These are phyloP conservation scores for Drechslerella coelobrocha DNA, from an alignment of 2,329 filamentous ascomycete species.

Conservation along the genomic window DNA sequence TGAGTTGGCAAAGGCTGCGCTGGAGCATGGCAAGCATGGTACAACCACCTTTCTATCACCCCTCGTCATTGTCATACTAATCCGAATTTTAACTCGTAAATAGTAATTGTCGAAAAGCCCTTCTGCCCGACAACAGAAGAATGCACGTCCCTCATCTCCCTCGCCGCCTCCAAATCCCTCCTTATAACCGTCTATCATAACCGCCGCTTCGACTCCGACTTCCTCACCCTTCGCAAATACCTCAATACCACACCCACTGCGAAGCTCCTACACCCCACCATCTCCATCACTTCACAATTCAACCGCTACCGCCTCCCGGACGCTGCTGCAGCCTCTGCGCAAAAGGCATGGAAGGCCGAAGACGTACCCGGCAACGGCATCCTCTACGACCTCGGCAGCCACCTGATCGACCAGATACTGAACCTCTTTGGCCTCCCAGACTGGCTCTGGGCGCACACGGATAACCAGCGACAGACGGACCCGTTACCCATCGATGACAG, in stretches of 20 bases:
- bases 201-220: slow-evolving; percentile 59
- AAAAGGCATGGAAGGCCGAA: slow-evolving; percentile 51
- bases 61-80: not conserved
- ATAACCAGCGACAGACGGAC: slow-evolving; percentile 55
- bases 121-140: slow-evolving; percentile 57
- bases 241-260: slow-evolving; percentile 41
- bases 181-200: slow-evolving; percentile 59
- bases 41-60: slow-evolving; percentile 11
- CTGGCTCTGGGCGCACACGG: slow-evolving; percentile 56
- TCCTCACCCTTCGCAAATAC: slow-evolving; percentile 56
- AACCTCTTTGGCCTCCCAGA: slow-evolving; percentile 57
- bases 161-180: slow-evolving; percentile 55
- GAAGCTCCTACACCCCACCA: slow-evolving; percentile 49
- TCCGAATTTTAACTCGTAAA: not conserved
- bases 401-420: slow-evolving; percentile 58
- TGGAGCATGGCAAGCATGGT: slow-evolving; percentile 59
- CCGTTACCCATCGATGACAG: slow-evolving; percentile 56
- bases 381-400: slow-evolving; percentile 58
- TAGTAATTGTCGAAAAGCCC: slow-evolving; percentile 59
- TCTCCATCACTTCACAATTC: slow-evolving; percentile 53
- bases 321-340: slow-evolving; percentile 11
- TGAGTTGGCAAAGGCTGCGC: slow-evolving; percentile 56
- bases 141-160: slow-evolving; percentile 56
- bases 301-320: slow-evolving; percentile 53
- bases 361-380: slow-evolving; percentile 55